Evolutionary conservation across 345 rosid genomes (phyloP), one percentile per base, ranked within the genome.

Genomic region (Aquilaria malaccensis): DNA sequence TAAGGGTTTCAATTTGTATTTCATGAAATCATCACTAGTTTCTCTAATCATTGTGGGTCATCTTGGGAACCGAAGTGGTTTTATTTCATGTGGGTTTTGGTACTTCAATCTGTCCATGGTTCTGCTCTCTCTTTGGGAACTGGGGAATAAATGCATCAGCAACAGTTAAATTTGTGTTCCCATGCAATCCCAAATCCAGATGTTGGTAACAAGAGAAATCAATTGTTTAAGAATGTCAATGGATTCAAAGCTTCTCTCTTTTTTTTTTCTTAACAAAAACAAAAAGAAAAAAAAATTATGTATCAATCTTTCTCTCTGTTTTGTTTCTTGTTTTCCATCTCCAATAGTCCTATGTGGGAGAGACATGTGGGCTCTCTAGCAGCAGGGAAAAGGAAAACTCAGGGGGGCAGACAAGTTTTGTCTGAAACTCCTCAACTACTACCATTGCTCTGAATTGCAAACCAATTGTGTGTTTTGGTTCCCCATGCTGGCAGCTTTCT

Each of bases 301-400:
- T 47, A 52, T 60, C 47, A 54, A 45, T 68, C 62, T 55, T 15
- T 30, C 29, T 45, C 50, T 56, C 33, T n/a, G 22, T 49, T 52
- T 57, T 50, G 9, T 59, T 13, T 13, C 45, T 58, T 60, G 54
- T 60, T 49, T 53, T 11, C 2, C 41, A 1, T 15, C 15, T 51
- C 13, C 29, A 22, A 13, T 32, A 33, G 68, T 52, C 31, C 30
- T 29, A 33, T 53, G 76, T 37, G 43, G 7, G 43, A 37, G 80
- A 73, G 60, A 80, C 83, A 79, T 80, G 83, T 77, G 84, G 88
- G 88, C 88, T 80, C 84, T 79, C 70, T 48, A 55, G 80, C 67
- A 78, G 56, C 77, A 68, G 56, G 59, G 37, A 33, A 9, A 55
- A 31, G 43, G 52, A 43, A 53, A 60, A 6, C 7, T 29, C 11